Evolutionary conservation across 2,329 filamentous ascomycete genomes (phyloP).

Genomic region (Colletotrichum falcatum): DNA sequence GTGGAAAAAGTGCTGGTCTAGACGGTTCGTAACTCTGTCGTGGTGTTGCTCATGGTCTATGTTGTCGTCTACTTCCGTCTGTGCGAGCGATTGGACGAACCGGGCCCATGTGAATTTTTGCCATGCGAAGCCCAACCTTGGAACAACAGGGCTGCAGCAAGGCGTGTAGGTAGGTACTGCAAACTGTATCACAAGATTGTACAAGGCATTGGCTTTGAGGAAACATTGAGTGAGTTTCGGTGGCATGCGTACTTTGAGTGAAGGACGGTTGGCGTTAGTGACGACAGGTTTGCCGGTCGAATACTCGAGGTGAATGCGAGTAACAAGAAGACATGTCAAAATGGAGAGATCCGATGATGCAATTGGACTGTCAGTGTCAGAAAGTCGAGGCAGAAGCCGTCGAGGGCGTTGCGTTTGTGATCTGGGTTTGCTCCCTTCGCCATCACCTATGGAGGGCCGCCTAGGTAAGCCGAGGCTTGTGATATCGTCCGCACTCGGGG

Average conservation of each 20-base stretch:
- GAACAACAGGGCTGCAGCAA: not conserved
- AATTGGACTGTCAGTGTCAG: not conserved
- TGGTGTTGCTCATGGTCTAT: not conserved
- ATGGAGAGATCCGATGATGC: no score
- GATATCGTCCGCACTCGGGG: slow-evolving; percentile 21
- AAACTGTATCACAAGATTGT: not conserved
- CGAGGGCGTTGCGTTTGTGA: not conserved
- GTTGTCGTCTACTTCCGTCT: not conserved
- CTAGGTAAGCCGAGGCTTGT: slow-evolving; percentile 27
- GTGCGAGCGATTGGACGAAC: not conserved
- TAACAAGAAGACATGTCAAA: no score
- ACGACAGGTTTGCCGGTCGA: not conserved
- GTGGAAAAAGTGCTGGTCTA: not conserved
- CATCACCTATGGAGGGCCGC: no score
- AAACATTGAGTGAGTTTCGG: not conserved
- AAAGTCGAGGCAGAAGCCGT: not conserved
- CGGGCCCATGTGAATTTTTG: not conserved
- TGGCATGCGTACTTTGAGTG: not conserved
- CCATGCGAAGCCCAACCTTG: not conserved
- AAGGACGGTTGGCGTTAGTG: not conserved
- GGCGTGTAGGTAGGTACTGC: no score
- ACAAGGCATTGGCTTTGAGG: not conserved
- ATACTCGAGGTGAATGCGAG: not conserved
- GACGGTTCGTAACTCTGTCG: not conserved
- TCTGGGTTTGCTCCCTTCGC: not conserved